phyloP scores from a whole-genome alignment of 768 basidiomycete genomes.

The Lentinula lateritia region DNA sequence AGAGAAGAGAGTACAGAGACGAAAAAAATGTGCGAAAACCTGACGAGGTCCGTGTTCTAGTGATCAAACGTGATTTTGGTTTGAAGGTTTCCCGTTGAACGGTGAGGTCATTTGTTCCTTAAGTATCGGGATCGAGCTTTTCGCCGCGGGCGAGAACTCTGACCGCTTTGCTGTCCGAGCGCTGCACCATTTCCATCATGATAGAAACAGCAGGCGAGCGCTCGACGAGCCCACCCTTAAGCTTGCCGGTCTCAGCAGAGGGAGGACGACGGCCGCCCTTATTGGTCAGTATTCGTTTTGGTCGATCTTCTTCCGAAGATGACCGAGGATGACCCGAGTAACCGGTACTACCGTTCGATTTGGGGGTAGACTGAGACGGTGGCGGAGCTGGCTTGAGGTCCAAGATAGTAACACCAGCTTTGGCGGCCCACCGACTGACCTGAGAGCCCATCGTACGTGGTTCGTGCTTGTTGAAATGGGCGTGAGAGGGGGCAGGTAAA shows the following conservation, averaged over 20 bases:
- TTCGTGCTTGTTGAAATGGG: conserved; percentile 53
- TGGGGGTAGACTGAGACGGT: background rate
- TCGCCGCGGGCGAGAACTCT: conserved; percentile 80
- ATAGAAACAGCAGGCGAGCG: conserved; percentile 73
- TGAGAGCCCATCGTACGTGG: conserved; percentile 59
- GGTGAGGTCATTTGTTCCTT: background rate
- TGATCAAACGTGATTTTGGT: background rate
- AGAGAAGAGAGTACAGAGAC: background rate
- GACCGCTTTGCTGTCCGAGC: conserved; percentile 64
- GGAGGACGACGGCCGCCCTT: background rate
- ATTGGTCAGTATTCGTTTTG: conserved; percentile 12
- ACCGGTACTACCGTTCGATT: background rate
- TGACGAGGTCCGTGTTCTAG: background rate
- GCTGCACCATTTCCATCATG: conserved; percentile 75
- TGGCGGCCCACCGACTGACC: conserved; percentile 62
- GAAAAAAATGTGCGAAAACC: background rate
- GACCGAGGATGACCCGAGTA: background rate
- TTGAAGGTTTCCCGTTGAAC: background rate
- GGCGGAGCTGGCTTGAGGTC: conserved; percentile 45
- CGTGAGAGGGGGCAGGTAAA: conserved; percentile 50
- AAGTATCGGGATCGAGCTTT: conserved; percentile 59
- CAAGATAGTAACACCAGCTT: conserved; percentile 52
- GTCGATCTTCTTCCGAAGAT: conserved; percentile 20
- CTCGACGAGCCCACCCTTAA: conserved; percentile 53
- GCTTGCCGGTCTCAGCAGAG: conserved; percentile 17